Conservation (phyloP, 257 asterid species). For the Nicotiana tomentosiformis region DNA sequence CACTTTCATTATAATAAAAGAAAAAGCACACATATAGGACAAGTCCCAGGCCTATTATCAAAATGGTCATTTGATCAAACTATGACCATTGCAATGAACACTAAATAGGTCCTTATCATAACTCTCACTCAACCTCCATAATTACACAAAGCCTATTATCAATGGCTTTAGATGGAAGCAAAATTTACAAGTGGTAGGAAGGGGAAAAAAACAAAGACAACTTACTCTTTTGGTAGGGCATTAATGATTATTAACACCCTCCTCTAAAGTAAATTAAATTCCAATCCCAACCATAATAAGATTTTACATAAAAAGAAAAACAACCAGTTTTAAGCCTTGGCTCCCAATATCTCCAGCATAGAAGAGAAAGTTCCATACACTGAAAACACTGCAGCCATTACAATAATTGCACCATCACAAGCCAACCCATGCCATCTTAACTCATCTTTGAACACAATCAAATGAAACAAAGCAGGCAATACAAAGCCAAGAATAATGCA, state of each 20-base stretch:
- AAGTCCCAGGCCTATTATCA: not conserved
- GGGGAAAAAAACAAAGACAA: not conserved
- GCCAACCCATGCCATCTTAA: conserved; percentile 7
- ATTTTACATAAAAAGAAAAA: not conserved
- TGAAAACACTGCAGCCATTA: not conserved
- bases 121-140: not conserved
- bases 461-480: conserved; percentile 8
- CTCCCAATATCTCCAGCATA: not conserved
- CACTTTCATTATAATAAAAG: no score
- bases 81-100: not conserved
- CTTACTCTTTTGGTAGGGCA: not conserved
- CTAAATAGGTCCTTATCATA: not conserved
- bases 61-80: not conserved
- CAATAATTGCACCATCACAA: conserved; percentile 2
- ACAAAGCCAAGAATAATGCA: conserved; percentile 10
- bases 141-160: not conserved
- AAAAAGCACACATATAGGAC: not conserved
- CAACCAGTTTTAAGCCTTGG: not conserved
- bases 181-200: not conserved
- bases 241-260: not conserved
- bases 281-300: not conserved
- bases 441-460: conserved; percentile 8
- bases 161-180: not conserved
- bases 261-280: not conserved
- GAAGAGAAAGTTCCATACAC: conserved; percentile 8